Evolutionary conservation across 768 basidiomycete species (phyloP).

Genomic region (Nidularia sp.): DNA sequence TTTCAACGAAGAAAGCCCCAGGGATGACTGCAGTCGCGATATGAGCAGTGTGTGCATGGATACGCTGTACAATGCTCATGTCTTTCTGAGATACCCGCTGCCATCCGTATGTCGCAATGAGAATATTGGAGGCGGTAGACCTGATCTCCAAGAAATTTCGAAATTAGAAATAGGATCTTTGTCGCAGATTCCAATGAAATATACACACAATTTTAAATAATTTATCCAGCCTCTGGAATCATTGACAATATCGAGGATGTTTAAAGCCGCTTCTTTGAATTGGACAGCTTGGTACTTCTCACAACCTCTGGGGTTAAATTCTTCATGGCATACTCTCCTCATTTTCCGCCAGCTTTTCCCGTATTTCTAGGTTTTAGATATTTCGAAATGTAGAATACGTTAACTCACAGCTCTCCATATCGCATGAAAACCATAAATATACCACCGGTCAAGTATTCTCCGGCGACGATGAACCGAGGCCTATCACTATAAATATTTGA

Average conservation of each 20-base stretch:
- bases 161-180: no score
- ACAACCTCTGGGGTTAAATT: background rate
- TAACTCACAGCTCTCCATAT: background rate
- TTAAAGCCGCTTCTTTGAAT: no score
- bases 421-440: background rate
- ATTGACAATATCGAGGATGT: no score
- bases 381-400: no score
- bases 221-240: no score
- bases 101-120: background rate
- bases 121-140: background rate
- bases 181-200: no score
- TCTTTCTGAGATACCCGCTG: background rate
- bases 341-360: background rate
- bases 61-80: no score
- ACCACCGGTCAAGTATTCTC: background rate
- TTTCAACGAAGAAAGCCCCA: background rate
- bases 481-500: background rate
- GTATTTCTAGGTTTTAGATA: no score
- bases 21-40: background rate
- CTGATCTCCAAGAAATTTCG: background rate
- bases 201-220: no score
- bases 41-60: background rate
- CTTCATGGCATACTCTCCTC: background rate
- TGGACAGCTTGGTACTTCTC: background rate
- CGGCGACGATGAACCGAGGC: background rate